Conservation (phyloP, 2,329 filamentous ascomycete genomes). For the Coniochaeta sp. region DNA sequence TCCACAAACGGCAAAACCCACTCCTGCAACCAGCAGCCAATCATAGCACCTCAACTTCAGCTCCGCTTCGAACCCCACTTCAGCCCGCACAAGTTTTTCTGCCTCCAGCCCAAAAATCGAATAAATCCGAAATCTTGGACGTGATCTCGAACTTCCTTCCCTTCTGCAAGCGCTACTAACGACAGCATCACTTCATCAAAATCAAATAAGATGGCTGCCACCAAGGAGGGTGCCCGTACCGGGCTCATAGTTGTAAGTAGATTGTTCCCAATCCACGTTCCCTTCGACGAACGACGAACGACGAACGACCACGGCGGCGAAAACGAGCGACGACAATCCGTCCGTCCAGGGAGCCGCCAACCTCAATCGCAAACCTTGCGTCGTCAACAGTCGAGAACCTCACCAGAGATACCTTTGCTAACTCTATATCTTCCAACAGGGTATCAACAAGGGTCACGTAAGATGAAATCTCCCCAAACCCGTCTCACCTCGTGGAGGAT, state of each 20-base stretch:
- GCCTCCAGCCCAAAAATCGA: neutral
- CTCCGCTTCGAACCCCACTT: too few species aligned
- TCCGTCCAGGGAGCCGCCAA: too few species aligned
- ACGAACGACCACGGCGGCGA: too few species aligned
- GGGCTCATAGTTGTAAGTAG: conserved; percentile 47
- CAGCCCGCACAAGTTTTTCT: conserved; percentile 1
- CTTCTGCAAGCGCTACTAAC: conserved; percentile 3
- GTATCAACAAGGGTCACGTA: conserved; percentile 59
- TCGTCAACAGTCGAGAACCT: neutral
- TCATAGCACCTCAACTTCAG: too few species aligned
- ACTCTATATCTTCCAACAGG: neutral
- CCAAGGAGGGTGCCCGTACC: conserved; percentile 49
- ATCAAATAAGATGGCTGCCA: conserved; percentile 38
- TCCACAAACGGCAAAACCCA: too few species aligned
- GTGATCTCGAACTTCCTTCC: too few species aligned
- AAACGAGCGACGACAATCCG: neutral
- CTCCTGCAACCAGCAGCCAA: too few species aligned
- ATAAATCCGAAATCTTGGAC: neutral
- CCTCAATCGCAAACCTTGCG: neutral
- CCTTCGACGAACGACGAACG: neutral
- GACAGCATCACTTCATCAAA: conserved; percentile 16
- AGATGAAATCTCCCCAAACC: conserved; percentile 33
- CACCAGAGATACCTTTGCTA: neutral
- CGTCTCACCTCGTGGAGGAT: conserved; percentile 72
- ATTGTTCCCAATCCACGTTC: too few species aligned